These are phyloP conservation scores for Suillus americanus DNA, from an alignment of 768 basidiomycete genomes.

Conservation along the genomic window DNA sequence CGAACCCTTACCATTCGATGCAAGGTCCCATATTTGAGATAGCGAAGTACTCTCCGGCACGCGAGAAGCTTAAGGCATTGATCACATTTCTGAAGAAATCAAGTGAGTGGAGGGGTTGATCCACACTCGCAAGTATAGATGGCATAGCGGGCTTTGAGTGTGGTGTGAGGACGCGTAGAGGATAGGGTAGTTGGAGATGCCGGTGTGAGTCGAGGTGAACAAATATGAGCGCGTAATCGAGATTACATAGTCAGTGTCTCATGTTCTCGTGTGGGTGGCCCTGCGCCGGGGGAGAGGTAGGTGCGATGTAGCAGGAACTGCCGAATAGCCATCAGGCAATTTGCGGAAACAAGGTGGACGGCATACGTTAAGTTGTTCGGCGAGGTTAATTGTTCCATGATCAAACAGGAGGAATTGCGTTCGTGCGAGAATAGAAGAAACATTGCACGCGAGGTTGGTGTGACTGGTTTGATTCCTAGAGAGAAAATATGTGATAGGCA, in stretches of 20 bases:
- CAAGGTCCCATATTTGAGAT: slow-evolving; percentile 62
- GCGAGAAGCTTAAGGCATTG: slow-evolving; percentile 73
- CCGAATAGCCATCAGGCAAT: background rate
- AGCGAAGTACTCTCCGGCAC: slow-evolving; percentile 73
- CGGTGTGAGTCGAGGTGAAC: background rate
- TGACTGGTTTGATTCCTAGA: no score
- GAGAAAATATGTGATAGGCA: no score
- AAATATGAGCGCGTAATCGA: background rate
- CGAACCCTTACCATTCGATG: slow-evolving; percentile 68
- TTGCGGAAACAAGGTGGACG: background rate
- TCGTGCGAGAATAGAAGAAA: no score
- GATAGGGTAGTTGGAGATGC: background rate
- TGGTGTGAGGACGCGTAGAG: background rate
- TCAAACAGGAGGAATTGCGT: no score
- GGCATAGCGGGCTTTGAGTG: background rate
- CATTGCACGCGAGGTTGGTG: no score
- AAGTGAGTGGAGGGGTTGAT: background rate
- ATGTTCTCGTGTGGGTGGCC: background rate
- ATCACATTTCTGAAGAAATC: slow-evolving; percentile 55
- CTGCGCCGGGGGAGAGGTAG: background rate
- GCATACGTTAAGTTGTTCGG: background rate
- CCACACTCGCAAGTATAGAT: slow-evolving; percentile 63
- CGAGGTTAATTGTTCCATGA: background rate
- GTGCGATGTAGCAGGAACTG: background rate
- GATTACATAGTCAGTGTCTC: background rate